phyloP scores from a whole-genome alignment of 176 grass and related monocot genomes.

The Zea mays region DNA sequence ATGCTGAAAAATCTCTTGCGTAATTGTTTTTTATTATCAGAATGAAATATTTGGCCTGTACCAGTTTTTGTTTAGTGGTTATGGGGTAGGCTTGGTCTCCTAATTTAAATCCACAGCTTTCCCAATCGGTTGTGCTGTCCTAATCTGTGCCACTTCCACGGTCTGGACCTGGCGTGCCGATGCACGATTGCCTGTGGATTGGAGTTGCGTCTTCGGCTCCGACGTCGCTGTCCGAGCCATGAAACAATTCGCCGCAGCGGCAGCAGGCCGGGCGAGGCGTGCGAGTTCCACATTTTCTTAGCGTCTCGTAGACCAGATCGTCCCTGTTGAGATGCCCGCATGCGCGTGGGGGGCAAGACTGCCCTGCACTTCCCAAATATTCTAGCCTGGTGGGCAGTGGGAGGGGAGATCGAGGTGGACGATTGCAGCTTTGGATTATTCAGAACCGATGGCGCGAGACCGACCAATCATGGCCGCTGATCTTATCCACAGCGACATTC shows the following conservation, averaged over 20 bases:
- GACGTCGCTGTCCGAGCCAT: neutral
- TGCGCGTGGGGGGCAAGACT: conserved; percentile 22
- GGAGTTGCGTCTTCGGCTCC: neutral
- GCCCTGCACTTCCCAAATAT: neutral
- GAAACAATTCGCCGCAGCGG: conserved; percentile 27
- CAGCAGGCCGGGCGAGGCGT: neutral
- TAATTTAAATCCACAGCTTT: neutral
- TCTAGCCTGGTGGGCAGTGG: neutral
- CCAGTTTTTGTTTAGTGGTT: neutral
- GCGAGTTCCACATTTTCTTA: no score
- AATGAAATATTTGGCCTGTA: neutral
- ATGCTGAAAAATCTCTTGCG: neutral
- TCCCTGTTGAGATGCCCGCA: neutral
- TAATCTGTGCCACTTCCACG: neutral
- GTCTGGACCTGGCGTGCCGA: neutral
- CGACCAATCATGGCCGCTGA: conserved; percentile 22
- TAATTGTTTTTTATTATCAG: neutral
- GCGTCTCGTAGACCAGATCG: no score
- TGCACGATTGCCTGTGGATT: no score
- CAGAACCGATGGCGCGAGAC: neutral
- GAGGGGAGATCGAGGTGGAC: neutral
- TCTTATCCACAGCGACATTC: conserved; percentile 41
- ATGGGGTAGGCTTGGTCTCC: neutral
- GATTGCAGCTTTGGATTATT: conserved; percentile 16
- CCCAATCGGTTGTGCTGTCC: conserved; percentile 24